Base-by-base conservation (phyloP, 345 rosid species). In the Hevea brasiliensis region DNA sequence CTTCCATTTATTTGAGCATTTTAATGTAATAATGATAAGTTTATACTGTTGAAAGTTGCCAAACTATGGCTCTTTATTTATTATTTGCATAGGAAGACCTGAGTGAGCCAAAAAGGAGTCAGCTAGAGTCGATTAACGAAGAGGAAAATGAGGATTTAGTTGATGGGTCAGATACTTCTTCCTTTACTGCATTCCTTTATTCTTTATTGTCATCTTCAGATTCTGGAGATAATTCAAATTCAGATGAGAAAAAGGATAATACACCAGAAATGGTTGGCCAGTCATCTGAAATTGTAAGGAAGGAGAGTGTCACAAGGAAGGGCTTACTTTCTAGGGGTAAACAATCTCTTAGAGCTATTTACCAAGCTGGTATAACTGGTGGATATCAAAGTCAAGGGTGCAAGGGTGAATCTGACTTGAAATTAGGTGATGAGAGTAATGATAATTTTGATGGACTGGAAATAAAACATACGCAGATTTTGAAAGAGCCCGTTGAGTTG, bases 161-260 rank as follows among this genome's bases (percentile, higher is more conserved):
- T 63, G 89, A 86, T 74, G 97, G 88, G 21, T 98, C 99, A 0
- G 98, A 95, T 79, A 92, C 99, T 20, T 95, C 99, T 68, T 95
- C 99, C 24, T 92, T 95, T 77, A 80, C 91, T 53, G 97, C 98
- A 17, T 95, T 95, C 80, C 92, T 95, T 57, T 88, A 87, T 76
- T 95, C 99, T 12, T 82, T 94, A 6, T 76, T 95, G 76, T 82
- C 95, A 7, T 84, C 92, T 50, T 84, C 97, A 1, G 89, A 85
- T 51, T 63, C 84, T 4, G 83, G 79, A 71, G 81, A 81, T 57
- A 79, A 84, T 77, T 68, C 80, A 41, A 77, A 78, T 42, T 27
- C 61, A 4, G 90, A 80, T 67, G 84, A 79, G 45, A 77, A 84
- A 75, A 82, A 58, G 27, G 85, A 82, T 73, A 53, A 78, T 70